phyloP scores from a whole-genome alignment of 1,139 yeast species.

The Tardiomyces blankii region DNA sequence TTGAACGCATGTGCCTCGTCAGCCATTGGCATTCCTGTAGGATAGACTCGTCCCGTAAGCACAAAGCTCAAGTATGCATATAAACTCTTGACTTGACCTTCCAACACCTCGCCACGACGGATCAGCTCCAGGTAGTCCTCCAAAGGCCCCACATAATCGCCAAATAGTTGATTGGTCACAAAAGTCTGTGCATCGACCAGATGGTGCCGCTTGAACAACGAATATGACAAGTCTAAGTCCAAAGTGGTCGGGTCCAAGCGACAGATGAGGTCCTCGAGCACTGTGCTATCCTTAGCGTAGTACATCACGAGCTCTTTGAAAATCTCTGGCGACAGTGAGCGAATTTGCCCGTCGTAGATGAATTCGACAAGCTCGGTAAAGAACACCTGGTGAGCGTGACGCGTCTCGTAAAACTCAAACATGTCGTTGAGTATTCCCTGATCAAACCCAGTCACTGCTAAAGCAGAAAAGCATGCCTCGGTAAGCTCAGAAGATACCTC shows the following conservation, averaged over 20 bases:
- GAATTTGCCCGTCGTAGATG: constrained; percentile 37
- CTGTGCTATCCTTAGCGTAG: constrained; percentile 35
- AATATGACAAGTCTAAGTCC: constrained; percentile 62
- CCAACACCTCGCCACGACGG: constrained; percentile 11
- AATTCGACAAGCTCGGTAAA: constrained; percentile 42
- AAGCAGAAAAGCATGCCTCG: constrained; percentile 31
- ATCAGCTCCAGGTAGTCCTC: constrained; percentile 41
- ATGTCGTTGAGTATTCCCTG: constrained; percentile 39
- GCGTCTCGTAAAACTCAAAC: constrained; percentile 35
- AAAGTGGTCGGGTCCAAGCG: constrained; percentile 50
- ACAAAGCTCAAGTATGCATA: constrained; percentile 56
- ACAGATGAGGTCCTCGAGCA: constrained; percentile 57
- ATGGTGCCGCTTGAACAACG: constrained; percentile 42
- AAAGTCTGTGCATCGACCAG: constrained; percentile 53
- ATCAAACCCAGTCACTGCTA: constrained; percentile 25
- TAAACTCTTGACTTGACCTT: constrained; percentile 26
- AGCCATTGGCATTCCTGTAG: constrained; percentile 39
- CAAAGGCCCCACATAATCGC: constrained; percentile 61
- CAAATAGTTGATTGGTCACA: constrained; percentile 54
- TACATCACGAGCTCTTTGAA: constrained; percentile 47
- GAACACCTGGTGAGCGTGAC: constrained; percentile 27
- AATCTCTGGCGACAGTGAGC: constrained; percentile 47
- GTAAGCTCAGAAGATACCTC: constrained; percentile 12
- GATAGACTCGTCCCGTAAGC: constrained; percentile 71
- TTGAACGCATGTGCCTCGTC: constrained; percentile 10